Evolutionary conservation across 768 basidiomycete genomes (phyloP), one percentile per base, ranked within the genome.

Genomic region (Nevesoporus exiguus): DNA sequence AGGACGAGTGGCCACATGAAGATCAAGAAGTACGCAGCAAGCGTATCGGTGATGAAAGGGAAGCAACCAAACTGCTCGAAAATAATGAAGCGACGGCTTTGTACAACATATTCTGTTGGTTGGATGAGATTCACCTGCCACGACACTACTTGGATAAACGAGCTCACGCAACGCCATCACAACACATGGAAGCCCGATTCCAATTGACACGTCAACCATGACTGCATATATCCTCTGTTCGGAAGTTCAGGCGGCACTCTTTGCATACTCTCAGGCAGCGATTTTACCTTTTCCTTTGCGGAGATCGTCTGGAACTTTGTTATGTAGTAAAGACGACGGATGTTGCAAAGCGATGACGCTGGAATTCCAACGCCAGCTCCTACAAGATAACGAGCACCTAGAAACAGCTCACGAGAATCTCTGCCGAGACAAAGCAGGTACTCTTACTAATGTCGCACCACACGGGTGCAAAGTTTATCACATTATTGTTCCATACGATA

Each of bases 361-460:
- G 61, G 49, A 9, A 54, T 52, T n/a, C n/a, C n/a, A n/a, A n/a
- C n/a, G n/a, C n/a, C n/a, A n/a, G n/a, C n/a, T n/a, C n/a, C n/a
- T n/a, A n/a, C n/a, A n/a, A n/a, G n/a, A n/a, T n/a, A n/a, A n/a
- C n/a, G n/a, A n/a, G n/a, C n/a, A n/a, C n/a, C n/a, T n/a, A n/a
- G n/a, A n/a, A n/a, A n/a, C n/a, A n/a, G n/a, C n/a, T n/a, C n/a
- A n/a, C n/a, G n/a, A n/a, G n/a, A n/a, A n/a, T n/a, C n/a, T n/a
- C n/a, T n/a, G n/a, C n/a, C n/a, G n/a, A n/a, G n/a, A n/a, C n/a
- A n/a, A n/a, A n/a, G n/a, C n/a, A n/a, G n/a, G n/a, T n/a, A 45
- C 15, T 63, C 71, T 41, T 40, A 87, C 86, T 69, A 15, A 88
- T 85, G 51, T 87, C 86, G 57, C 85, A 87, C 82, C 82, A 87